phyloP scores from a whole-genome alignment of 805 yeast species.

The Metschnikowia continentalis region DNA sequence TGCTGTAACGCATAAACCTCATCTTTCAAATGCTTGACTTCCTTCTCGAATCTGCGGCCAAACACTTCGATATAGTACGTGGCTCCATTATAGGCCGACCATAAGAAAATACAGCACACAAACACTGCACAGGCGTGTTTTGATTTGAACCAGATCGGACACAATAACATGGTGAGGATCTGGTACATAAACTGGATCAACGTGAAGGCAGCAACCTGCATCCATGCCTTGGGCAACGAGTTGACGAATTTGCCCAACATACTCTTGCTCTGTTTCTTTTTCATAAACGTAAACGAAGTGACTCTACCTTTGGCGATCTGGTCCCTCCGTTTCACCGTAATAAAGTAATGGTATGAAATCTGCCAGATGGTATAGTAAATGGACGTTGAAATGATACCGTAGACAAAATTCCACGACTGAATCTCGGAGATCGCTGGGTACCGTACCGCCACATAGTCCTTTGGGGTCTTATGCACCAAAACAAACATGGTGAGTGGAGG shows the following conservation, averaged over 20 bases:
- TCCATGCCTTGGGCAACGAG: slow-evolving; percentile 69
- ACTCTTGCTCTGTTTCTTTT: slow-evolving; percentile 63
- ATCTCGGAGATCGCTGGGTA: slow-evolving; percentile 79
- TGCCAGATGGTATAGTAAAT: slow-evolving; percentile 88
- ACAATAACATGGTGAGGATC: slow-evolving; percentile 76
- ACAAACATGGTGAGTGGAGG: slow-evolving; percentile 89
- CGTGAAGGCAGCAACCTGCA: slow-evolving; percentile 86
- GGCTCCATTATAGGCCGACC: slow-evolving; percentile 91
- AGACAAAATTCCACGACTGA: slow-evolving; percentile 61
- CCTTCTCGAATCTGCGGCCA: slow-evolving; percentile 85
- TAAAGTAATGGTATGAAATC: slow-evolving; percentile 82
- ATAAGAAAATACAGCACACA: slow-evolving; percentile 65
- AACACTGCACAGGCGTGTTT: slow-evolving; percentile 65
- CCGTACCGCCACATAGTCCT: slow-evolving; percentile 48
- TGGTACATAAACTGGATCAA: slow-evolving; percentile 85
- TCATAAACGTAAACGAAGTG: slow-evolving; percentile 82
- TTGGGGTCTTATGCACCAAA: slow-evolving; percentile 71
- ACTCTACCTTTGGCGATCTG: slow-evolving; percentile 82
- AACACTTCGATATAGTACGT: slow-evolving; percentile 89
- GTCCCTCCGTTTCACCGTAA: slow-evolving; percentile 73
- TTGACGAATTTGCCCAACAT: slow-evolving; percentile 75
- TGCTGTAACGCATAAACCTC: slow-evolving; percentile 66
- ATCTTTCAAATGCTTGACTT: slow-evolving; percentile 62
- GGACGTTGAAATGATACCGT: slow-evolving; percentile 75
- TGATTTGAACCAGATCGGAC: slow-evolving; percentile 82